Conservation (phyloP, 169 alveolate genomes). For the Babesia ovata region DNA sequence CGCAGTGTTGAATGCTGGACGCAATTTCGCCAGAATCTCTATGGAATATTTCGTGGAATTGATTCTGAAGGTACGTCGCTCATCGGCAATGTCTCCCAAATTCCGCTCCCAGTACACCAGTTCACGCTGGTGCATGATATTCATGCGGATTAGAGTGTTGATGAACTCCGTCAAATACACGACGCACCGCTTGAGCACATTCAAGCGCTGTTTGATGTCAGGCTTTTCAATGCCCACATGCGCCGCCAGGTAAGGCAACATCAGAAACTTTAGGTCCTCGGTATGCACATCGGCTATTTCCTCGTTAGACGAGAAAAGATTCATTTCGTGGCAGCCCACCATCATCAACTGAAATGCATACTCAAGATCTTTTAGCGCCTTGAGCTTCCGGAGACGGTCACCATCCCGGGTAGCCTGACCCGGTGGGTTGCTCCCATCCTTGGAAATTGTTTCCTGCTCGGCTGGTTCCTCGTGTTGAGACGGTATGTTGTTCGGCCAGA, state of each 20-base stretch:
- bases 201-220: constrained; percentile 27
- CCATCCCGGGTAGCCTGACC: background rate
- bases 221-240: constrained; percentile 59
- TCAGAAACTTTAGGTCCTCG: constrained; percentile 52
- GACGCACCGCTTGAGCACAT: constrained; percentile 22
- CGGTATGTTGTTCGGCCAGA: constrained; percentile 11
- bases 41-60: constrained; percentile 18
- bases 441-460: background rate
- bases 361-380: constrained; percentile 21
- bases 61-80: constrained; percentile 21
- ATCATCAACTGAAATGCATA: constrained; percentile 41
- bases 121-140: constrained; percentile 13
- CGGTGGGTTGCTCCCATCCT: background rate
- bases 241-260: constrained; percentile 57
- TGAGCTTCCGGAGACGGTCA: constrained; percentile 34
- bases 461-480: background rate
- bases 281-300: constrained; percentile 52
- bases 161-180: constrained; percentile 51
- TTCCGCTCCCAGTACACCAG: constrained; percentile 17
- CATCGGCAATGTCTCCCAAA: constrained; percentile 1
- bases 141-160: constrained; percentile 23
- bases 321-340: constrained; percentile 26
- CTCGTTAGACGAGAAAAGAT: constrained; percentile 40
- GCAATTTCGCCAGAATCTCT: constrained; percentile 5
- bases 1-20: constrained; percentile 23